These are phyloP conservation scores for Lactarius sanguifluus DNA, from an alignment of 768 basidiomycete species.

Conservation along the genomic window DNA sequence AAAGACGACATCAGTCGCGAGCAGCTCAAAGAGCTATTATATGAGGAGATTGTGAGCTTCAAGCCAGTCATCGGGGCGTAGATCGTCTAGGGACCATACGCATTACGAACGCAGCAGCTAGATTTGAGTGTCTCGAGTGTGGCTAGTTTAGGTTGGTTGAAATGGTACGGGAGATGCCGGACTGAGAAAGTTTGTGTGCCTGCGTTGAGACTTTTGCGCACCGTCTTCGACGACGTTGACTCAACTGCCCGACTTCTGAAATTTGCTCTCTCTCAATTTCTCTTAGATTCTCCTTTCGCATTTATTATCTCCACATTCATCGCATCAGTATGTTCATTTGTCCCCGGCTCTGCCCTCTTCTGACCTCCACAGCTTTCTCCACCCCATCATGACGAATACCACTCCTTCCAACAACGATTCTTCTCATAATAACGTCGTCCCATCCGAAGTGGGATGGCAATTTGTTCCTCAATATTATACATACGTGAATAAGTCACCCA, in stretches of 20 bases:
- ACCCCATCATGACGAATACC: constrained; percentile 40
- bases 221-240: constrained; percentile 25
- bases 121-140: not conserved
- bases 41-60: constrained; percentile 94
- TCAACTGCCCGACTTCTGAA: constrained; percentile 8
- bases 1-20: constrained; percentile 96
- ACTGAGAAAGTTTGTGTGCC: constrained; percentile 22
- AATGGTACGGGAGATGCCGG: constrained; percentile 26
- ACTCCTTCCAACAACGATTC: constrained; percentile 39
- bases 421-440: constrained; percentile 67
- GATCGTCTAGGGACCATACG: not conserved
- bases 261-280: constrained; percentile 19
- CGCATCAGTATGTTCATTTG: constrained; percentile 16
- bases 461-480: constrained; percentile 99
- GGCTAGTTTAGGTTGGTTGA: not conserved
- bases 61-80: constrained; percentile 57
- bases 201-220: constrained; percentile 19
- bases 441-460: constrained; percentile 98
- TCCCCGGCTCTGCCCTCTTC: not conserved
- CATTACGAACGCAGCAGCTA: constrained; percentile 3
- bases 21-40: constrained; percentile 91
- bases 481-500: constrained; percentile 96
- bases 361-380: constrained; percentile 25
- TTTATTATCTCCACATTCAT: constrained; percentile 23
- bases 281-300: constrained; percentile 28